Conservation (phyloP, 495 filamentous ascomycete genomes). For the Symbiotaphrina buchneri region DNA sequence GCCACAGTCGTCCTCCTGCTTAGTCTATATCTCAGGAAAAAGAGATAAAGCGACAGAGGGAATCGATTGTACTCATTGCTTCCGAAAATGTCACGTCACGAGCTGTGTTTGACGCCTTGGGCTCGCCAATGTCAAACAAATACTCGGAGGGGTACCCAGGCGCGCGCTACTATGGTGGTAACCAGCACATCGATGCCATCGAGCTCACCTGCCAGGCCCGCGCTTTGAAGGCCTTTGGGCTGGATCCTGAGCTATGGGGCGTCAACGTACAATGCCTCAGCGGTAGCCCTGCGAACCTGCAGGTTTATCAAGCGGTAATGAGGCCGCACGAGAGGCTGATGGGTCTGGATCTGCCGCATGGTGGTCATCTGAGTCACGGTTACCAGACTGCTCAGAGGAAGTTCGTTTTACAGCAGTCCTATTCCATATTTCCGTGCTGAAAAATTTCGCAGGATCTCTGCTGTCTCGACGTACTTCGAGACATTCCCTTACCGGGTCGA, state of each 20-base stretch:
- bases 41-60: conserved; percentile 91
- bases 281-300: conserved; percentile 85
- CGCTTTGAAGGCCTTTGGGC: conserved; percentile 76
- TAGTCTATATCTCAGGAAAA: conserved; percentile 37
- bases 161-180: conserved; percentile 97
- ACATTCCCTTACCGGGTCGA: conserved; percentile 85
- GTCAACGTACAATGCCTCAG: conserved; percentile 95
- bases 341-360: conserved; percentile 93
- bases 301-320: conserved; percentile 99
- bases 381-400: conserved; percentile 89
- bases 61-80: conserved; percentile 96
- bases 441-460: conserved; percentile 45
- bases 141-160: conserved; percentile 98
- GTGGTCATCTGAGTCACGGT: conserved; percentile 92
- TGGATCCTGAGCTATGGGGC: conserved; percentile 80
- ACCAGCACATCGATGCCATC: conserved; percentile 93
- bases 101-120: conserved; percentile 73
- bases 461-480: conserved; percentile 86
- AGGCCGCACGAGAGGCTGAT: conserved; percentile 87
- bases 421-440: not conserved
- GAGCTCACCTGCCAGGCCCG: conserved; percentile 92
- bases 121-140: conserved; percentile 91
- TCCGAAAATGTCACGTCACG: conserved; percentile 82
- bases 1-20: not conserved
- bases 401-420: conserved; percentile 21